Percentiles rank a stretch among this genome's conserved stretches.
Conservation (phyloP, 768 basidiomycete genomes). For the Russula vinacea region DNA sequence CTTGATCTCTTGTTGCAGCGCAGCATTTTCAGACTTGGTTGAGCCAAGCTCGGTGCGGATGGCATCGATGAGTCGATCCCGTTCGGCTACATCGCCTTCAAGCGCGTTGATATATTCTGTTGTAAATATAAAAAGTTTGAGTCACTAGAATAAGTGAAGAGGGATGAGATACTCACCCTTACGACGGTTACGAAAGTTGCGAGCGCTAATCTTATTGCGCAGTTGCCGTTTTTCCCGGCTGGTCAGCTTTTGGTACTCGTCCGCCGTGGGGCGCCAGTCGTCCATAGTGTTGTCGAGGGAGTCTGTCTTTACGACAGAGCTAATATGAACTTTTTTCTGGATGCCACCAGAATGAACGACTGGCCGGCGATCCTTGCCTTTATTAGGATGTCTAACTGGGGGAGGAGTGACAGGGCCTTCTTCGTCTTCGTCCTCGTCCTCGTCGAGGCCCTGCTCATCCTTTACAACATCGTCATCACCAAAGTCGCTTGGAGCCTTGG, state of each 20-base stretch:
- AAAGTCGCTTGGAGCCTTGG: slow-evolving; percentile 43
- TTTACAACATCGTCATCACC: slow-evolving; percentile 40
- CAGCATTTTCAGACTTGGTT: slow-evolving; percentile 76
- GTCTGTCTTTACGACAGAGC: slow-evolving; percentile 39
- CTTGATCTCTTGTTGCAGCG: slow-evolving; percentile 72
- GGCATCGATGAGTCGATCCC: slow-evolving; percentile 85
- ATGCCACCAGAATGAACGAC: slow-evolving; percentile 74
- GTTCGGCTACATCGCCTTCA: slow-evolving; percentile 88
- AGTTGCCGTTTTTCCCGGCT: slow-evolving; percentile 96
- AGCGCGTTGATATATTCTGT: slow-evolving; percentile 92
- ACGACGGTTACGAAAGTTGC: slow-evolving; percentile 91
- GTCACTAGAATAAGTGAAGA: slow-evolving; percentile 1
- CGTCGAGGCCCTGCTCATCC: slow-evolving; percentile 35
- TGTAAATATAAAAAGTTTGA: slow-evolving; percentile 3
- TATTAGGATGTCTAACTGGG: slow-evolving; percentile 38
- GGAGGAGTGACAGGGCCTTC: slow-evolving; percentile 32
- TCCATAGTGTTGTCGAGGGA: slow-evolving; percentile 59
- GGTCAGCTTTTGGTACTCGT: slow-evolving; percentile 93
- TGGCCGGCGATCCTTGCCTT: slow-evolving; percentile 59
- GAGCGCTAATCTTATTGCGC: slow-evolving; percentile 92
- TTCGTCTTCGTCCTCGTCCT: slow-evolving; percentile 39
- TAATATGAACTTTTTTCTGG: slow-evolving; percentile 50
- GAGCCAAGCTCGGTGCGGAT: slow-evolving; percentile 81
- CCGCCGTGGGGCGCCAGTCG: slow-evolving; percentile 84
- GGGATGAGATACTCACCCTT: slow-evolving; percentile 58